These are phyloP conservation scores for Beauveria caledonica DNA, from an alignment of 2,329 filamentous ascomycete species.

Conservation along the genomic window DNA sequence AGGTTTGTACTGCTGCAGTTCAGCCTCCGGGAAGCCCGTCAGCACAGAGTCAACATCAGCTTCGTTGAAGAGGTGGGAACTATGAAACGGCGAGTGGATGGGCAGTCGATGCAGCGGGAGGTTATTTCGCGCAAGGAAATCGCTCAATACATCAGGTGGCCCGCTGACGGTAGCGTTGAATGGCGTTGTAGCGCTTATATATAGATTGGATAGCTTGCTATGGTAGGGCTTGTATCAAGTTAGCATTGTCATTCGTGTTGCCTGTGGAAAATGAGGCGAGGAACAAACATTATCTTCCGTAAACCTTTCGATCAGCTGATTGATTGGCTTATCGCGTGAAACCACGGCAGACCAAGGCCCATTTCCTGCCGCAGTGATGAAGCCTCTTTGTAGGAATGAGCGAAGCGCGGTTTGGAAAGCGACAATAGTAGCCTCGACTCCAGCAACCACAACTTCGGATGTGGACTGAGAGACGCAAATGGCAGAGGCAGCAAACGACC, in stretches of 20 bases:
- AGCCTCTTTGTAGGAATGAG: slow-evolving; percentile 12
- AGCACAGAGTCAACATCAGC: neutral
- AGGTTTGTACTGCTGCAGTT: neutral
- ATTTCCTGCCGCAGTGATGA: slow-evolving; percentile 12
- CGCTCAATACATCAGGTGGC: slow-evolving; percentile 15
- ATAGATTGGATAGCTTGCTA: slow-evolving; percentile 9
- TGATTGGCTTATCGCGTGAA: slow-evolving; percentile 7
- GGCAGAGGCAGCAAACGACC: slow-evolving; percentile 20
- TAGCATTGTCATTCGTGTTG: neutral
- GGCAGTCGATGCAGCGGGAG: neutral
- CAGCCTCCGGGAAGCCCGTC: neutral
- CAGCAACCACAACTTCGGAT: slow-evolving; percentile 16
- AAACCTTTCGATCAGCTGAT: slow-evolving; percentile 6
- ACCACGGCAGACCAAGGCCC: slow-evolving; percentile 1
- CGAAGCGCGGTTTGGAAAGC: slow-evolving; percentile 17
- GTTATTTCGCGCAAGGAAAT: neutral
- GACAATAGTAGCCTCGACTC: slow-evolving; percentile 14
- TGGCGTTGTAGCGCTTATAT: slow-evolving; percentile 19
- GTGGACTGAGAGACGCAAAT: slow-evolving; percentile 18
- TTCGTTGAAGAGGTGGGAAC: slow-evolving; percentile 16
- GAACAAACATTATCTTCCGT: neutral
- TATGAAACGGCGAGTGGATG: slow-evolving; percentile 20
- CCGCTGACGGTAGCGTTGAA: slow-evolving; percentile 19
- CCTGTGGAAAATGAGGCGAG: no score
- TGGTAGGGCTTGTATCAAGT: neutral